Base-by-base conservation (phyloP, 2,329 filamentous ascomycete genomes). In the Xylariales sp. region DNA sequence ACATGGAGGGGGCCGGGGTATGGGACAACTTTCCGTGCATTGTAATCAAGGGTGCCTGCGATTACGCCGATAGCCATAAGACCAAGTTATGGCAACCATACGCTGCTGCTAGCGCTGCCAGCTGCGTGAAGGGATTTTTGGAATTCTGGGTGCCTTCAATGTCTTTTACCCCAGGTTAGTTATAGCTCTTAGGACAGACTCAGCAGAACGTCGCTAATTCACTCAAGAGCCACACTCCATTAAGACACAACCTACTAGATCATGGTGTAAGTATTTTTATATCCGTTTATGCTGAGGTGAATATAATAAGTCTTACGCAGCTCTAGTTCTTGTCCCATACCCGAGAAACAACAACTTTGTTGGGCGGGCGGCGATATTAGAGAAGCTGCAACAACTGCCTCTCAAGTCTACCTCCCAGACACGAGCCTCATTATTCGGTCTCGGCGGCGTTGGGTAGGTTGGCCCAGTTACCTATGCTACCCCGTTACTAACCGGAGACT, bases 401-500 rank as follows among this genome's bases (percentile, higher is more conserved):
- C 16, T n/a, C 30, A 55, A 39, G 7, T 23, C 30, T 39, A 62
- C 5, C n/a, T 23, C n/a, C 10, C 39, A 41, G 39, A 41, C 39
- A 3, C 60, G 50, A n/a, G 16, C 36, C 8, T 41, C 60, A 7
- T n/a, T 55, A 28, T 62, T 16, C 23, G 60, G 60, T 1, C 50
- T 62, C 18, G 60, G 50, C 18, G 60, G 50, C 43, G 10, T 62
- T 48, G 50, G 50, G 50, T 62, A 55, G 10, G 5, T 5, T 12
- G 3, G 12, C 41, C 32, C 18, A 32, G 5, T 3, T n/a, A 10
- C 5, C 28, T n/a, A 10, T 14, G 9, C 23, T 14, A 34, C 30
- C 18, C 18, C 1, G 16, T 14, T 55, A 14, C 68, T 73, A 28
- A 76, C 8, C n/a, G 2, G 1, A 8, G 0, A 8, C 8, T 28